Evolutionary conservation across 257 asterid species (phyloP), one percentile per base, ranked within the genome.

Genomic region (Solanum sitiens): DNA sequence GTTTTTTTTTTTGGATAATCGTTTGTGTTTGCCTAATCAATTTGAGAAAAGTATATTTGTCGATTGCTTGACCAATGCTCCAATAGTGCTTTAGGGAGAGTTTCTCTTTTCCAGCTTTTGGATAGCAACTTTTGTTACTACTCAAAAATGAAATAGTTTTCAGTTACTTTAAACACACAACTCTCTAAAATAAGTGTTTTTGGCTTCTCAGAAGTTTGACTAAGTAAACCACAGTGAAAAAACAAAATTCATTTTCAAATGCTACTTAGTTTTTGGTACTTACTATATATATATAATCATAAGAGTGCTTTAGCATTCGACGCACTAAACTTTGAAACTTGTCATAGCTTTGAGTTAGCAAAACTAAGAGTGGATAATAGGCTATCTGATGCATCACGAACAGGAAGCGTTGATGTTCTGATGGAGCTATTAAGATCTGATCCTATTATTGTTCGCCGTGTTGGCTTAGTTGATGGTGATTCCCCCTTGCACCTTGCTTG

Each of bases 341-440:
- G 11, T 18, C 16, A 7, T 16, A 72, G 3, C 80, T 35, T 35
- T 35, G 7, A 35, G 10, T 20, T 74, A 20, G 16, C 50, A 10
- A 1, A 35, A 37, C 32, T 37, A 21, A 11, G 32, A 37, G 37
- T 74, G 82, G 50, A 37, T 12, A 74, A 16, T 37, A 74, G 50
- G 82, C 32, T 37, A 37, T 21, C 11, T 37, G 53, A 37, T 37
- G 82, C 82, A 4, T 37, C 82, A 74, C 50, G 82, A 37, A 37
- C 30, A 37, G 82, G 82, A 5, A 74, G 7, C 18, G 5, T 74
- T 74, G 11, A 37, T 21, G 10, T 5, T 11, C 30, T 35, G 10
- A 73, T 73, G 30, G 80, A 73, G 82, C 50, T 74, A 37, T 39
- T 74, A 74, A 74, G 82, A 74, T 37, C 20, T 37, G 82, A 74